Conservation (phyloP, 805 yeast genomes). For the Myxozyma melibiosi region DNA sequence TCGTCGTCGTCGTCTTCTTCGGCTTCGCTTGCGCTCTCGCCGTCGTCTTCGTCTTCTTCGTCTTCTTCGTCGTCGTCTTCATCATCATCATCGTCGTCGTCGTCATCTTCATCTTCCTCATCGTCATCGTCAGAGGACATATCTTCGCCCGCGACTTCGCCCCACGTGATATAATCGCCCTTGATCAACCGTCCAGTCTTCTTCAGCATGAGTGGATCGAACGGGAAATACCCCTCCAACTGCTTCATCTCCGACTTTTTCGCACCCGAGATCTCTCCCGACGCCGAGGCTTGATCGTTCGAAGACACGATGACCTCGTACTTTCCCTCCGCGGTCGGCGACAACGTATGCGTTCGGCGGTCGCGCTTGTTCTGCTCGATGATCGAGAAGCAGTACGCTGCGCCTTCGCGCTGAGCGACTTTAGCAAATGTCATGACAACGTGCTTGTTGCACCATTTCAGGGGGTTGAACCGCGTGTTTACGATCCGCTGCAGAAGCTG, state of each 20-base stretch:
- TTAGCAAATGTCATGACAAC: conserved; percentile 93
- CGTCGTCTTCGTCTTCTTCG: conserved; percentile 33
- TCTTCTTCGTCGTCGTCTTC: conserved; percentile 37
- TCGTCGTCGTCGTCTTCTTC: conserved; percentile 5
- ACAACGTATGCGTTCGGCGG: not conserved
- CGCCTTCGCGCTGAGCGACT: conserved; percentile 83
- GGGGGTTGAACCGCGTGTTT: conserved; percentile 87
- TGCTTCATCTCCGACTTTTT: conserved; percentile 45
- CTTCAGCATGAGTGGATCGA: conserved; percentile 83
- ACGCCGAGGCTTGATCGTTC: conserved; percentile 1
- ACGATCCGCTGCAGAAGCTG: conserved; percentile 84
- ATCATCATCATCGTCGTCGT: conserved; percentile 40
- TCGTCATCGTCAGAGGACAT: conserved; percentile 53
- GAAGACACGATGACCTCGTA: conserved; percentile 37
- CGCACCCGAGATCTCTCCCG: conserved; percentile 2
- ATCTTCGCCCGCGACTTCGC: conserved; percentile 64
- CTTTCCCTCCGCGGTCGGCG: conserved; percentile 46
- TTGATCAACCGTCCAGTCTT: conserved; percentile 57
- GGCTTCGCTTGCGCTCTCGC: conserved; percentile 6
- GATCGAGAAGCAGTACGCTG: conserved; percentile 90
- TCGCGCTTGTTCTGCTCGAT: conserved; percentile 86
- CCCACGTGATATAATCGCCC: conserved; percentile 77
- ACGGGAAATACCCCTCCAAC: conserved; percentile 93
- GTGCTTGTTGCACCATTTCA: conserved; percentile 89
- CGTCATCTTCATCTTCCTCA: conserved; percentile 44